Percentiles rank a stretch among this genome's conserved stretches.
phyloP scores from a whole-genome alignment of 2,329 filamentous ascomycete genomes.

The Aspergillus floridensis region DNA sequence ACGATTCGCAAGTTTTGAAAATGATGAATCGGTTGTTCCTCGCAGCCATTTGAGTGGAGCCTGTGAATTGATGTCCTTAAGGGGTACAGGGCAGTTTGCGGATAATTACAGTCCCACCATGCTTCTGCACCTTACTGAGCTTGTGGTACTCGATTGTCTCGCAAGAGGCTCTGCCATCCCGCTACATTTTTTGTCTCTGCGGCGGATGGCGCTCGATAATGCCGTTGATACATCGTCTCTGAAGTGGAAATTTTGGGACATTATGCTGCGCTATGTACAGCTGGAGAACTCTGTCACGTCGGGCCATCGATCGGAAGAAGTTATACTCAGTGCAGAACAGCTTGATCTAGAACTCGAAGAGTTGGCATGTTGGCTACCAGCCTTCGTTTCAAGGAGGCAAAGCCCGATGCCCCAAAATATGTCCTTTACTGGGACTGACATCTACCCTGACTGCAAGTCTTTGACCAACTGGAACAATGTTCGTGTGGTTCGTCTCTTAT shows the following conservation, averaged over 20 bases:
- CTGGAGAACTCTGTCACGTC: not conserved
- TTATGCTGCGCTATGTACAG: conserved; percentile 4
- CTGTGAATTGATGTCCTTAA: conserved; percentile 1
- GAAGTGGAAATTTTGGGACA: conserved; percentile 3
- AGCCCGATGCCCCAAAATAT: not conserved
- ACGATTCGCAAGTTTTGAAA: not conserved
- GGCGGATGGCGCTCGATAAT: not conserved
- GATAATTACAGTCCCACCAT: not conserved
- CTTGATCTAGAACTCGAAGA: not conserved
- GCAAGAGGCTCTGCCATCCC: conserved; percentile 1
- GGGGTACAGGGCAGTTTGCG: not conserved
- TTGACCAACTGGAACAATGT: conserved; percentile 1
- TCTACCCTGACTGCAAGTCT: not conserved
- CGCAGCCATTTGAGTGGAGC: conserved; percentile 1
- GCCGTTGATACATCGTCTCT: conserved; percentile 1
- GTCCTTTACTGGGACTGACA: not conserved
- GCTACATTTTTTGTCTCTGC: not conserved
- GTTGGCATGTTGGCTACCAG: not conserved
- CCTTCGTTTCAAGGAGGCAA: not conserved
- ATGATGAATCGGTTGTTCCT: not conserved
- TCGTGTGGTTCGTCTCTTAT: not conserved
- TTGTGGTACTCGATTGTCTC: conserved; percentile 5
- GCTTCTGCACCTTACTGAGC: conserved; percentile 1
- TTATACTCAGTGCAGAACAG: not conserved
- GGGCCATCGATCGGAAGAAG: not conserved